Evolutionary conservation across 139 green algal species (phyloP), one percentile per base, ranked within the genome.

Genomic region (Chlamydomonas incerta): DNA sequence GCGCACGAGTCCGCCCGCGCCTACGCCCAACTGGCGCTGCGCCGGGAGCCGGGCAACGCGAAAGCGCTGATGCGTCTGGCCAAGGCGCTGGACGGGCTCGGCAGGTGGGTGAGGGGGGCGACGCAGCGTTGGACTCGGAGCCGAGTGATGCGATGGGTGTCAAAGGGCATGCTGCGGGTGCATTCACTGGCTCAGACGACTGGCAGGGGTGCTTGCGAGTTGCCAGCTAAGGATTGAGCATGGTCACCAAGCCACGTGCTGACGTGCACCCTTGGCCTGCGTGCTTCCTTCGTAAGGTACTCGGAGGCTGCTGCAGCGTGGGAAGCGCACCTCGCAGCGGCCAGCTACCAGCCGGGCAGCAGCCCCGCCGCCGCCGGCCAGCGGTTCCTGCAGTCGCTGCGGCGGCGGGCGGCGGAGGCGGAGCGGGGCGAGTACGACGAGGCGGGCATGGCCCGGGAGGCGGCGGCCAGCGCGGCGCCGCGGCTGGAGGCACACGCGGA

Each of bases 41-140:
- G 5, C 3, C 57, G 62, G 66, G 72, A 88, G 33, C 33, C 52
- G 29, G n/a, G 31, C 52, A 88, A 88, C 31, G 82, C 72, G 6
- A 88, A 88, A 65, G 82, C 82, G 28, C 60, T 83, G 41, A 34
- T 88, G n/a, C 70, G 82, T 6, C 34, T 41, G 34, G 82, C 55
- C 2, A 26, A 29, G 3, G 82, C 82, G 31, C 65, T 74, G 69
- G 70, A 83, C n/a, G 52, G 35, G 1, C 31, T 88, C 57, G 58
- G 37, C 10, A 82, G 67, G 34, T 73, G 67, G 4, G 58, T 5
- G 52, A 58, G 52, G 52, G 52, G 15, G n/a, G n/a, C n/a, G n/a
- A n/a, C n/a, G n/a, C n/a, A n/a, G n/a, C n/a, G n/a, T n/a, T n/a
- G n/a, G n/a, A n/a, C n/a, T n/a, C n/a, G n/a, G n/a, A n/a, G n/a